phyloP scores from a whole-genome alignment of 148 eudicot genomes.

The Euryodendron excelsum region DNA sequence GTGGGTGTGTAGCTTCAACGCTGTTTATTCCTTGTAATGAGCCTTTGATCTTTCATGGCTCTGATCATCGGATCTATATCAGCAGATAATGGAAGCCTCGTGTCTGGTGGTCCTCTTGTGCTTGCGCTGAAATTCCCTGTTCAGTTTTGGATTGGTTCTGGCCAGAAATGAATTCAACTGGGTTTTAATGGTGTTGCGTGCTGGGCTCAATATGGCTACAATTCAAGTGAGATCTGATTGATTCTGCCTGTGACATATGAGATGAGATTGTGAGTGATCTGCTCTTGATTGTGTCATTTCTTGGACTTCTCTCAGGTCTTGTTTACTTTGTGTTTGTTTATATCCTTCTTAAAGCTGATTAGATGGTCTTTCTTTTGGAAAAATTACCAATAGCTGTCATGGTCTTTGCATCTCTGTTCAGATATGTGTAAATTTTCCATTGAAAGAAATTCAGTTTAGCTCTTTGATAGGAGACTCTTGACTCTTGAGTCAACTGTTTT shows the following conservation, averaged over 20 bases:
- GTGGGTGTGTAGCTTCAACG: neutral
- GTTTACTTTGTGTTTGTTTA: neutral
- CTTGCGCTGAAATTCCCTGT: too few species aligned
- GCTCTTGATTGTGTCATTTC: neutral
- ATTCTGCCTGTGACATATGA: neutral
- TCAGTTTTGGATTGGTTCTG: neutral
- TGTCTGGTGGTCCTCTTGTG: too few species aligned
- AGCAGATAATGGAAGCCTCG: too few species aligned
- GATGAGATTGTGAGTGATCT: neutral
- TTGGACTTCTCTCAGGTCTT: neutral
- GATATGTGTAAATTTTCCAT: neutral
- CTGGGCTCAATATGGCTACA: neutral
- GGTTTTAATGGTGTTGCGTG: neutral
- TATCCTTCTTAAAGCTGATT: neutral
- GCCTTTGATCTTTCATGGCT: neutral
- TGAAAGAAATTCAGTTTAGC: neutral
- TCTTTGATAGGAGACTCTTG: neutral
- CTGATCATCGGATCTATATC: neutral
- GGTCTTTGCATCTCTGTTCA: neutral
- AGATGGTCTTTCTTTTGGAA: neutral
- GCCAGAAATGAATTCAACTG: neutral
- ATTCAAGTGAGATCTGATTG: constrained; percentile 17
- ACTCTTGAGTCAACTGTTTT: neutral
- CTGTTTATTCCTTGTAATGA: neutral
- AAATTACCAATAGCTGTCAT: neutral